Base-by-base conservation (phyloP, 2,329 filamentous ascomycete genomes). In the Ophiocordyceps polyrhachis-furcata region DNA sequence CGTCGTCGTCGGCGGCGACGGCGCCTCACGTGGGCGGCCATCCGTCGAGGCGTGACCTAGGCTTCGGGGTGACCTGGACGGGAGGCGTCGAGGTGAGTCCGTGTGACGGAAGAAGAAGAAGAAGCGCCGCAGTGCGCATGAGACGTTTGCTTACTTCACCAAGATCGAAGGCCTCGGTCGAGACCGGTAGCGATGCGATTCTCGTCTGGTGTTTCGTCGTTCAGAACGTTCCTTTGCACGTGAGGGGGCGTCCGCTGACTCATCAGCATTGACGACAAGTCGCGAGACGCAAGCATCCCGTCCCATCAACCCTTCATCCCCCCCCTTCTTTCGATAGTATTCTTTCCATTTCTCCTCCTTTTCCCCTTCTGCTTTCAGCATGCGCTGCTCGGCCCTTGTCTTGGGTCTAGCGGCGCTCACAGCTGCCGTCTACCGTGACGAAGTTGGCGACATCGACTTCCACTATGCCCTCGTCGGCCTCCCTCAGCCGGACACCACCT, bases 371-470 rank as follows among this genome's bases (percentile, higher is more conserved):
- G 7, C 15, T 32, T 28, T 28, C 50, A 52, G 50, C 44, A 64
- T 64, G 62, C 60, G 61, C 53, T 57, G 56, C 50, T 52, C 57
- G 51, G 55, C 55, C 48, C 53, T 64, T 38, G 54, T 67, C 28
- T 53, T 66, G 52, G 63, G 58, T 51, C 56, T 66, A 42, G 60
- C 63, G 46, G 56, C 62, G 43, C 53, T 65, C 42, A 66, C 74
- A 44, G 53, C 53, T 7, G 84, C 87, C 51, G 77, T 96, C 48
- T 94, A 87, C 66, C 71, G 75, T 53, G 91, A 98, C 58, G 89
- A 98, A 62, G 87, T 93, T 52, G 88, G 80, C 66, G 74, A 85
- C 55, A 76, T 93, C 60, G 91, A 98, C 65, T 96, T 87, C 67
- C 89, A 96, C 65, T 79, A 93, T 66, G 77, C 84, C 51, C 79